A percentile compares a stretch with the other conserved stretches of the same genome.
phyloP scores from a whole-genome alignment of 768 basidiomycete genomes.

The Sistotremastrum niveocremeum region DNA sequence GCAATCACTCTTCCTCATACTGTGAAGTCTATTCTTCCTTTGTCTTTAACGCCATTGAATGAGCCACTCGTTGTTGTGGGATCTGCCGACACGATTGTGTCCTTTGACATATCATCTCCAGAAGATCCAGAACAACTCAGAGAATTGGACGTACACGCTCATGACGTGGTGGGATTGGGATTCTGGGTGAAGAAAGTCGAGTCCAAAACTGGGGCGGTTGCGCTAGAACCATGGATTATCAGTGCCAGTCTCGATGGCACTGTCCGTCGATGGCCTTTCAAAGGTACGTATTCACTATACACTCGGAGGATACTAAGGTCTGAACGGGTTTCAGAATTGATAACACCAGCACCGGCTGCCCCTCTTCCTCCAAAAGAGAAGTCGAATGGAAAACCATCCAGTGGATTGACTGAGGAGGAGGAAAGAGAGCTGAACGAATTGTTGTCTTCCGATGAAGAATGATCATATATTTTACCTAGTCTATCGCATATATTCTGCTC shows the following conservation, averaged over 20 bases:
- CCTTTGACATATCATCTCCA: constrained; percentile 62
- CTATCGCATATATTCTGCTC: no score
- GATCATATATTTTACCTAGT: neutral
- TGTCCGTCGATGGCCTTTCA: constrained; percentile 69
- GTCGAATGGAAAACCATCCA: constrained; percentile 16
- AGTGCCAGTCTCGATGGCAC: constrained; percentile 81
- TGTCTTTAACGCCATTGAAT: constrained; percentile 44
- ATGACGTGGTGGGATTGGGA: constrained; percentile 67
- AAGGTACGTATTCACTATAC: constrained; percentile 30
- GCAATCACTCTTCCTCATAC: constrained; percentile 41
- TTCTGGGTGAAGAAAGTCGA: constrained; percentile 50
- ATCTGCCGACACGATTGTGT: constrained; percentile 67
- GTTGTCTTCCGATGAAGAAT: constrained; percentile 23
- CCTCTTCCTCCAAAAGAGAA: constrained; percentile 13
- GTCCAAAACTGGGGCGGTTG: constrained; percentile 31
- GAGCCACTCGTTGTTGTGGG: constrained; percentile 74
- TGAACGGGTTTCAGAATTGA: constrained; percentile 1
- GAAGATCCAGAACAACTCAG: constrained; percentile 59
- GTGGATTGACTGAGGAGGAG: constrained; percentile 70
- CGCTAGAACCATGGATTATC: constrained; percentile 67
- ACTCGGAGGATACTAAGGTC: neutral
- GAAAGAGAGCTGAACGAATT: constrained; percentile 80
- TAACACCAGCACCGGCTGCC: neutral
- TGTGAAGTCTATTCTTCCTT: constrained; percentile 63
- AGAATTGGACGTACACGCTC: constrained; percentile 79